Base-by-base conservation (phyloP, 768 basidiomycete genomes). In the Agaricus subrufescens region DNA sequence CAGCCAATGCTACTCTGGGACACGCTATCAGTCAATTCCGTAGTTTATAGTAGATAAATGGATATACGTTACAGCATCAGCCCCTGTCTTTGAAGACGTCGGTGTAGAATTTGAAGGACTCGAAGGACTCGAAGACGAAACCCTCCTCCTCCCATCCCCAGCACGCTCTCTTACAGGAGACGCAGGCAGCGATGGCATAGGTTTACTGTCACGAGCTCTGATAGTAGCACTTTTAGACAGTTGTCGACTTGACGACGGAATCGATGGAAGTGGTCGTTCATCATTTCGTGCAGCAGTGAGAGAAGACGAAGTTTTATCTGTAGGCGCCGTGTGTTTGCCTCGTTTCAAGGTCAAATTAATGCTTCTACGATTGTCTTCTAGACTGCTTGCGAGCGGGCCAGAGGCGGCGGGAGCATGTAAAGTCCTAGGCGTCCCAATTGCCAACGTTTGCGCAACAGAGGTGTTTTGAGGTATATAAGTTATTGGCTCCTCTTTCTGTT, bases 1-100 rank as follows among this genome's bases (percentile, higher is more conserved):
- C 86, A 15, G 91, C 90, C 60, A 94, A 78, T 25, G 87, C 87
- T 58, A 83, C 75, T 54, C 90, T 93, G 60, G 11, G 23, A 55
- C 19, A 26, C 34, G 12, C 47, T 29, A 26, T 39, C n/a, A 31
- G 15, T n/a, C 42, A 50, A 3, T 27, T 26, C 5, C 46, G 11
- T 40, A 31, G 43, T 23, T 25, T 34, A 15, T 15, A 12, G 19
- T 34, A 19, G 5, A 46, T 51, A 51, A 37, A 29, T 27, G 38
- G 46, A 50, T 69, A 61, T 73, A 85, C 84, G 84, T 84, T 71
- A 80, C 80, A 60, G 52, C 29, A 34, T 59, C 61, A 4, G 56
- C 34, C 9, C 46, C 48, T 40, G 44, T 54, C 38, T 52, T 52
- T 27, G 52, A 54, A 26, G 55, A 42, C 15, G 58, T 43, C 11